A percentile compares a stretch with the other conserved stretches of the same genome.
Evolutionary conservation across 225 moss, liverwort and hornwort species (phyloP).

Genomic region (Lunularia cruciata): DNA sequence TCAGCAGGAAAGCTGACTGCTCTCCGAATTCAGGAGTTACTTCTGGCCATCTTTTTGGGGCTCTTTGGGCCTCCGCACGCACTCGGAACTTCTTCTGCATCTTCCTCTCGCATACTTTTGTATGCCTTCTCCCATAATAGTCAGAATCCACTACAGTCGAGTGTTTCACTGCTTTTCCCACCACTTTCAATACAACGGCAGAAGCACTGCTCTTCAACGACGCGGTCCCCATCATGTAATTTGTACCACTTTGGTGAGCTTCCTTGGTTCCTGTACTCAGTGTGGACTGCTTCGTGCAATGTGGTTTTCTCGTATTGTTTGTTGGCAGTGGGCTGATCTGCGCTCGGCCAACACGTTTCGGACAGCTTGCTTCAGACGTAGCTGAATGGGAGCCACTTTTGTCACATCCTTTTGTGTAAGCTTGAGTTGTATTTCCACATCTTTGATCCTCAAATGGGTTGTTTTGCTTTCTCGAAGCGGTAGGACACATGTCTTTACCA

Average conservation of each 20-base stretch:
- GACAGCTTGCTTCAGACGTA: neutral
- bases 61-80: neutral
- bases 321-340: neutral
- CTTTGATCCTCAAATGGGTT: neutral
- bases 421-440: neutral
- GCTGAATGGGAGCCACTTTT: neutral
- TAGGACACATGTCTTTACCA: neutral
- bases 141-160: constrained; percentile 11
- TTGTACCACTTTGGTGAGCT: constrained; percentile 18
- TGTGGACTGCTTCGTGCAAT: neutral
- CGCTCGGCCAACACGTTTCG: neutral
- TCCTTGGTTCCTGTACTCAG: constrained; percentile 2
- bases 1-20: neutral
- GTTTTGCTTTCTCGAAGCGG: neutral
- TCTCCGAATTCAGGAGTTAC: neutral
- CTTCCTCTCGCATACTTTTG: constrained; percentile 27
- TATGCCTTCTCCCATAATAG: constrained; percentile 21
- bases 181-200: constrained; percentile 17
- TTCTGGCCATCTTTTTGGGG: neutral
- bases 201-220: constrained; percentile 22
- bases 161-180: constrained; percentile 22
- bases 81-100: constrained; percentile 21
- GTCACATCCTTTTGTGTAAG: constrained; percentile 1
- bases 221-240: constrained; percentile 28
- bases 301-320: neutral